A percentile compares a stretch with the other conserved stretches of the same genome.
phyloP scores from a whole-genome alignment of 1,284 basidiomycete genomes.

The Ustilago nuda region DNA sequence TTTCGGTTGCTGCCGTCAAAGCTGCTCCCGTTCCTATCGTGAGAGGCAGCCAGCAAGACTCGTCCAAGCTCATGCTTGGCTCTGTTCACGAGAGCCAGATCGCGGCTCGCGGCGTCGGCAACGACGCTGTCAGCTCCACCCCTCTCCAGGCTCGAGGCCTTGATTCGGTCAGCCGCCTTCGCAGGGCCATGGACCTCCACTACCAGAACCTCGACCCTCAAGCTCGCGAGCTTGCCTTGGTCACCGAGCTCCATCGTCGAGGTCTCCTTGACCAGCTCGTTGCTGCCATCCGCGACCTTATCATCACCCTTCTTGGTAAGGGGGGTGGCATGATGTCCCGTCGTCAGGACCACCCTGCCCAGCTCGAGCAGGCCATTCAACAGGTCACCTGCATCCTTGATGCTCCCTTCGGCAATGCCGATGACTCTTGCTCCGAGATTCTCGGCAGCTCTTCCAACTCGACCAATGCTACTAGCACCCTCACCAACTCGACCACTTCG shows the following conservation, averaged over 20 bases:
- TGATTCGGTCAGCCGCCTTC: slow-evolving; percentile 30
- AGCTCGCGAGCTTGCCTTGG: slow-evolving; percentile 39
- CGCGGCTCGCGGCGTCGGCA: slow-evolving; percentile 20
- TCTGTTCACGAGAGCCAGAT: slow-evolving; percentile 33
- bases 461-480: slow-evolving; percentile 35
- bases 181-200: slow-evolving; percentile 37
- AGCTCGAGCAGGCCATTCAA: slow-evolving; percentile 46
- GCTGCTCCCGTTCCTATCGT: slow-evolving; percentile 34
- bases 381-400: slow-evolving; percentile 54
- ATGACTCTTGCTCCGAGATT: slow-evolving; percentile 35
- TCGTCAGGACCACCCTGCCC: slow-evolving; percentile 32
- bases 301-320: slow-evolving; percentile 51
- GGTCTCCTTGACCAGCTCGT: slow-evolving; percentile 56
- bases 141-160: slow-evolving; percentile 39
- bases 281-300: slow-evolving; percentile 44
- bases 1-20: slow-evolving; percentile 49
- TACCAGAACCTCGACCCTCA: slow-evolving; percentile 38
- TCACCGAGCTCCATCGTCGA: slow-evolving; percentile 52
- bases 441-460: slow-evolving; percentile 31
- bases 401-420: slow-evolving; percentile 47
- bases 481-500: slow-evolving; percentile 12
- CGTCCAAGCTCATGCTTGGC: slow-evolving; percentile 24
- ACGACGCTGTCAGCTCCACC: slow-evolving; percentile 26
- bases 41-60: slow-evolving; percentile 14
- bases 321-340: slow-evolving; percentile 37